A percentile compares a stretch with the other conserved stretches of the same genome.
Evolutionary conservation across 257 asterid species (phyloP).

Genomic region (Haberlea rhodopensis): DNA sequence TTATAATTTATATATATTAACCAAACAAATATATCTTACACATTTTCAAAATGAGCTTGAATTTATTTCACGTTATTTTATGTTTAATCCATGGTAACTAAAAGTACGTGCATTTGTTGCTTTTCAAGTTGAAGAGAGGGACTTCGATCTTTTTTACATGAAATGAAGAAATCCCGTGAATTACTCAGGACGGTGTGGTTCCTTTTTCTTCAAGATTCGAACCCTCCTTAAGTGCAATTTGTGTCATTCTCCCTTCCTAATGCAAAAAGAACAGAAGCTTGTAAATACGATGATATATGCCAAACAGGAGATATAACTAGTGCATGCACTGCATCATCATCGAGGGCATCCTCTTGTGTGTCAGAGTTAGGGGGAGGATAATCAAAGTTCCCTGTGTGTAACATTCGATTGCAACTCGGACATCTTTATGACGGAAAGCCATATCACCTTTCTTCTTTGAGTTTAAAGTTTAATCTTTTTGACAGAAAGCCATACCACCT

Average conservation of each 20-base stretch:
- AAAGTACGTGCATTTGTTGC: slow-evolving; percentile 4
- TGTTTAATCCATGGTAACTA: slow-evolving; percentile 23
- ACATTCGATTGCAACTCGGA: slow-evolving; percentile 49
- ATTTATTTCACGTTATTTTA: too few species aligned
- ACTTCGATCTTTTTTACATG: slow-evolving; percentile 24
- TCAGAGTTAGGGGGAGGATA: slow-evolving; percentile 23
- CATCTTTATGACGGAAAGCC: slow-evolving; percentile 66
- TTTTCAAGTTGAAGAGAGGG: slow-evolving; percentile 23
- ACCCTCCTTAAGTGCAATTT: slow-evolving; percentile 67
- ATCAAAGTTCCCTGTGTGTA: slow-evolving; percentile 43
- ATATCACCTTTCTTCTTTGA: slow-evolving; percentile 64
- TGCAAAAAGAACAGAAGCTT: too few species aligned
- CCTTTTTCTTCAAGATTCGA: slow-evolving; percentile 57
- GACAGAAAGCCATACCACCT: slow-evolving; percentile 60
- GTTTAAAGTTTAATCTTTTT: slow-evolving; percentile 57
- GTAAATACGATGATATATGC: slow-evolving; percentile 68
- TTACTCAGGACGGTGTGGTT: slow-evolving; percentile 38
- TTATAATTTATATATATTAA: too few species aligned
- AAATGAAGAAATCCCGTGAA: slow-evolving; percentile 23
- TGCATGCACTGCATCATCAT: slow-evolving; percentile 70
- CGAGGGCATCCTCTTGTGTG: slow-evolving; percentile 55
- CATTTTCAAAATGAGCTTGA: too few species aligned
- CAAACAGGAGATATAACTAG: slow-evolving; percentile 68
- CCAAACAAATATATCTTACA: too few species aligned
- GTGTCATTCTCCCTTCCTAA: slow-evolving; percentile 66